phyloP scores from a whole-genome alignment of 495 filamentous ascomycete species.

The Penicillium angulare region DNA sequence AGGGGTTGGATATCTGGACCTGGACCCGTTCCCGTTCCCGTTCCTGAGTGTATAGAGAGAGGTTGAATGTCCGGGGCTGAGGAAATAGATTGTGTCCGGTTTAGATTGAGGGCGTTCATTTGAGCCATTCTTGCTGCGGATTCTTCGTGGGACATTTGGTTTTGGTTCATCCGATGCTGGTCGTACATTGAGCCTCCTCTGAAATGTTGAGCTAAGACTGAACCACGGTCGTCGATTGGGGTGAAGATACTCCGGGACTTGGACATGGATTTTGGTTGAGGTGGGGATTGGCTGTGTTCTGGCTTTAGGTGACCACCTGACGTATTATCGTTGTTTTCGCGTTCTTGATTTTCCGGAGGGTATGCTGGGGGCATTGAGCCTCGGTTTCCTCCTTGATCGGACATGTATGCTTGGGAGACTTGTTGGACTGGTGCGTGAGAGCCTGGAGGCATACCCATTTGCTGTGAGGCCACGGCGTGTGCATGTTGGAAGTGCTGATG shows the following conservation, averaged over 20 bases:
- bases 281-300: constrained; percentile 51
- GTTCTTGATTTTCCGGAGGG: constrained; percentile 42
- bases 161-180: constrained; percentile 38
- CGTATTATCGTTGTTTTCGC: constrained; percentile 42
- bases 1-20: constrained; percentile 68
- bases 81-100: constrained; percentile 45
- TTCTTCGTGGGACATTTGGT: constrained; percentile 46
- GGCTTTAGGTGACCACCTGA: constrained; percentile 35
- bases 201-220: constrained; percentile 83
- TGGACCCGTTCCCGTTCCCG: too few relatives aligned
- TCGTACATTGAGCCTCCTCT: constrained; percentile 54
- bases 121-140: constrained; percentile 42
- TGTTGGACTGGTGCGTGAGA: constrained; percentile 32
- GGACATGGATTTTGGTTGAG: constrained; percentile 65
- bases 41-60: too few relatives aligned
- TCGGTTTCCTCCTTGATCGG: constrained; percentile 65
- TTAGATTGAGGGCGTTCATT: constrained; percentile 38
- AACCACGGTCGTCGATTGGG: constrained; percentile 89
- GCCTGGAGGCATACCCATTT: constrained; percentile 14
- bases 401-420: constrained; percentile 61
- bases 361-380: constrained; percentile 52
- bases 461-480: constrained; percentile 20
- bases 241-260: constrained; percentile 95
- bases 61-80: constrained; percentile 63
- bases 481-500: constrained; percentile 45